Evolutionary conservation across 441 rosid genomes (phyloP), one percentile per base, ranked within the genome.

Genomic region (Gossypium aridum): DNA sequence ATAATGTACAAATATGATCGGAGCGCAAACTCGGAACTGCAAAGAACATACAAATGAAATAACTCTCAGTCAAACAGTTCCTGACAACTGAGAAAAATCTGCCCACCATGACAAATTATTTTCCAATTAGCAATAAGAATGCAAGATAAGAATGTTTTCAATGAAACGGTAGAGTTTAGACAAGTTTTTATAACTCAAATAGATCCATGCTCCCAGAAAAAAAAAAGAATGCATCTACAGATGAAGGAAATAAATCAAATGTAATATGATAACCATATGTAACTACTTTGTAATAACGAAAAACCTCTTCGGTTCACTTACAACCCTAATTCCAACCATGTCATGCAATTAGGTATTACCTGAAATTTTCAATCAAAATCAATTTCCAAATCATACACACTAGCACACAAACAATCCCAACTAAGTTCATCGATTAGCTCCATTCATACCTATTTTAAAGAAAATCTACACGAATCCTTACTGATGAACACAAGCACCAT

Each of bases 1-100:
- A 86, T 62, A 74, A 95, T 80, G 83, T 95, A 95, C 39, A 95
- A 80, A 77, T 93, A 95, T 0, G 98, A 95, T 64, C 98, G 86
- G 8, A 93, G 97, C 26, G 98, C 99, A 79, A 88, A 95, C 83
- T 88, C 84, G 54, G 99, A 89, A 83, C 99, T 95, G 96, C 82
- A 83, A 77, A 25, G 72, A 43, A 72, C 53, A 67, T 12, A 26
- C 1, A 80, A 74, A 45, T 49, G 57, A 16, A 13, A 71, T 47
- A 64, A 76, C 14, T 16, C 61, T 16, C 72, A 78, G 55, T 25
- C 13, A 75, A 39, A 28, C 31, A 22, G 3, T 72, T 14, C 17
- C 14, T 31, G 22, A 31, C 51, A 28, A 28, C 16, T 51, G 23
- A 17, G 28, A 63, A 53, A 19, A 39, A 47, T 73, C n/a, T 19